phyloP scores from a whole-genome alignment of 164 flowering plant species.

The Chimonanthus salicifolius region DNA sequence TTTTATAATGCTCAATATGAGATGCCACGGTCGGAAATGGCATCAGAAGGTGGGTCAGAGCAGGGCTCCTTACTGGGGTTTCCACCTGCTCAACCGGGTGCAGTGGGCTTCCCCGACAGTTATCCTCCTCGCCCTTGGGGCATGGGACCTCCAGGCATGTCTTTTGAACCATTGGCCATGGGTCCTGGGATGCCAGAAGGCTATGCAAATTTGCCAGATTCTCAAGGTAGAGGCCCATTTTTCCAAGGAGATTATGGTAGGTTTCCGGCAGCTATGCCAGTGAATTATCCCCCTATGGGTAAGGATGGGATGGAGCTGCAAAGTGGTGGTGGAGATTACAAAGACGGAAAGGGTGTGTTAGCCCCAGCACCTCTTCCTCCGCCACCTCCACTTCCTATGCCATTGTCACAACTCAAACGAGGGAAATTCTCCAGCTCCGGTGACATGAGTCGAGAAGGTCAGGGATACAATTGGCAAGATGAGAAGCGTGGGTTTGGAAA shows the following conservation, averaged over 20 bases:
- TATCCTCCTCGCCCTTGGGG: conserved; percentile 56
- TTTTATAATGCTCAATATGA: conserved; percentile 48
- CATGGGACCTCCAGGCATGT: conserved; percentile 29
- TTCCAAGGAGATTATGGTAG: conserved; percentile 53
- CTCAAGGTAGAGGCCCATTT: conserved; percentile 40
- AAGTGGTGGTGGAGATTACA: conserved; percentile 31
- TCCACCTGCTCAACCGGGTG: conserved; percentile 42
- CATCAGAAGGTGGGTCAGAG: conserved; percentile 46
- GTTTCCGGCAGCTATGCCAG: conserved; percentile 29
- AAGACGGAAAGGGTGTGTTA: conserved; percentile 53
- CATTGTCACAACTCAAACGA: conserved; percentile 29
- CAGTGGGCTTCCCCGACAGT: conserved; percentile 27
- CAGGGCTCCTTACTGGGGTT: conserved; percentile 68
- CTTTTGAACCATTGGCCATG: conserved; percentile 33
- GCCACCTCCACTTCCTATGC: conserved; percentile 52
- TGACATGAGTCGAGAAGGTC: conserved; percentile 41
- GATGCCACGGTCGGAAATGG: conserved; percentile 42
- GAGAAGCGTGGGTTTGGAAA: conserved; percentile 44
- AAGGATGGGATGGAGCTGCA: conserved; percentile 34
- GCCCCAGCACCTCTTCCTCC: conserved; percentile 55
- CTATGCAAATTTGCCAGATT: conserved; percentile 32
- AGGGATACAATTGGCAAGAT: conserved; percentile 51
- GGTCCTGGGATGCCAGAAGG: conserved; percentile 41
- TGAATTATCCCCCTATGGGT: conserved; percentile 24
- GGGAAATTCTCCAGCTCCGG: conserved; percentile 35